Conservation (phyloP, 179 eudicot genomes). For the Camellia oleifera region DNA sequence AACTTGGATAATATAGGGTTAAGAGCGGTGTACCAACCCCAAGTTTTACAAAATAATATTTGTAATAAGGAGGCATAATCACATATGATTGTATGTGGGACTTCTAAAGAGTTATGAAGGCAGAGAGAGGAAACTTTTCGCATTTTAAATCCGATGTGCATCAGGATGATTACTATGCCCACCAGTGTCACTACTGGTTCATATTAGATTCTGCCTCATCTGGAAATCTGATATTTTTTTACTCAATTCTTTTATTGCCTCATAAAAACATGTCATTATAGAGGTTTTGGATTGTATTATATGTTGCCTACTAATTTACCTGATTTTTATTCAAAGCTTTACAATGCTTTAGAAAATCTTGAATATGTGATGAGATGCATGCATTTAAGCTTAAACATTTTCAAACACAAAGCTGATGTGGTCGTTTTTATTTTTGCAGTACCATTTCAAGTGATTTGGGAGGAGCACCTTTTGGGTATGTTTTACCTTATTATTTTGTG, state of each 20-base stretch:
- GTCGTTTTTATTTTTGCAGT: slow-evolving; percentile 42
- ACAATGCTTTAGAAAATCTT: not conserved
- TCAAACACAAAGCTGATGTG: slow-evolving; percentile 20
- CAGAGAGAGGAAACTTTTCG: not conserved
- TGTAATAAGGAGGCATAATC: not conserved
- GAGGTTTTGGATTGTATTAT: slow-evolving; percentile 3
- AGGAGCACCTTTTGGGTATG: slow-evolving; percentile 82
- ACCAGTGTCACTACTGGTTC: not conserved
- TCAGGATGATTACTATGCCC: not conserved
- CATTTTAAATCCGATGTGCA: not conserved
- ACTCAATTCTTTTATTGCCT: not conserved
- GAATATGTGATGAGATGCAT: not conserved
- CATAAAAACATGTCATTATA: not conserved
- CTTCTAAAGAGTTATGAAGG: not conserved
- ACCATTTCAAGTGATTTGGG: slow-evolving; percentile 72
- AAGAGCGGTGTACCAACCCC: too few species aligned
- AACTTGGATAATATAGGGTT: not conserved
- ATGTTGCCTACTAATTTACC: not conserved
- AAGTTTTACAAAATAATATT: not conserved
- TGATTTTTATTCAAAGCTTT: not conserved
- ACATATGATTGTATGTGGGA: not conserved
- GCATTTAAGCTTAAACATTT: not conserved
- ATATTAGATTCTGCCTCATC: not conserved
- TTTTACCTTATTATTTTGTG: not conserved
- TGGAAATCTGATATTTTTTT: not conserved